A percentile compares a stretch with the other conserved stretches of the same genome.
These are phyloP conservation scores for Fusarium floridanum DNA, from an alignment of 2,329 filamentous ascomycete species.

Conservation along the genomic window DNA sequence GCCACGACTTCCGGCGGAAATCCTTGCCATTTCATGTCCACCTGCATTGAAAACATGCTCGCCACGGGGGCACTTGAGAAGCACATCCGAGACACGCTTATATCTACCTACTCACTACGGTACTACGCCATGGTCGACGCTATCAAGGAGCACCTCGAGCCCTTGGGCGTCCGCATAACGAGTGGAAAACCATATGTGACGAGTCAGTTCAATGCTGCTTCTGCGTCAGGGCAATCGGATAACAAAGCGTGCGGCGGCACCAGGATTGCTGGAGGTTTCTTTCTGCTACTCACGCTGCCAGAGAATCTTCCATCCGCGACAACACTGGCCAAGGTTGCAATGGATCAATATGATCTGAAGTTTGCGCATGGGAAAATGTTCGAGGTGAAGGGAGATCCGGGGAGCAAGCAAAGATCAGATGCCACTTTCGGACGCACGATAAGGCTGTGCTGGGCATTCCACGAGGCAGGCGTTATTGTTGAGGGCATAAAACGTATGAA, in stretches of 20 bases:
- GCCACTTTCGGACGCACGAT: background rate
- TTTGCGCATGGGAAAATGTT: background rate
- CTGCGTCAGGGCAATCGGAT: too few relatives aligned
- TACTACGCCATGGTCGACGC: background rate
- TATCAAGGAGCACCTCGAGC: background rate
- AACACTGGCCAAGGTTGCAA: background rate
- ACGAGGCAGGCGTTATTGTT: background rate
- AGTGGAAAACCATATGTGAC: too few relatives aligned
- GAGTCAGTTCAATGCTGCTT: too few relatives aligned
- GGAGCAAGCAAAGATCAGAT: background rate
- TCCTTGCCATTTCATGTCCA: background rate
- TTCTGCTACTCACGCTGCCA: background rate
- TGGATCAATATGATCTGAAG: background rate
- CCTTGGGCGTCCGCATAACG: background rate
- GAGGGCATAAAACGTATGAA: background rate
- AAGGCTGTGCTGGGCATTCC: background rate
- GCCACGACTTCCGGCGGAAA: background rate
- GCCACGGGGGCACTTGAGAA: background rate
- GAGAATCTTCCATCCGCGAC: background rate
- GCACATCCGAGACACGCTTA: background rate
- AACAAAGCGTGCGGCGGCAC: too few relatives aligned
- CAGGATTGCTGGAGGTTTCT: background rate
- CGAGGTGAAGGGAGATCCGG: background rate
- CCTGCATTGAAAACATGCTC: background rate
- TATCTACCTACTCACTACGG: background rate